A percentile compares a stretch with the other conserved stretches of the same genome.
Evolutionary conservation across 176 grass and related monocot species (phyloP).

Genomic region (Cenchrus purpureus): DNA sequence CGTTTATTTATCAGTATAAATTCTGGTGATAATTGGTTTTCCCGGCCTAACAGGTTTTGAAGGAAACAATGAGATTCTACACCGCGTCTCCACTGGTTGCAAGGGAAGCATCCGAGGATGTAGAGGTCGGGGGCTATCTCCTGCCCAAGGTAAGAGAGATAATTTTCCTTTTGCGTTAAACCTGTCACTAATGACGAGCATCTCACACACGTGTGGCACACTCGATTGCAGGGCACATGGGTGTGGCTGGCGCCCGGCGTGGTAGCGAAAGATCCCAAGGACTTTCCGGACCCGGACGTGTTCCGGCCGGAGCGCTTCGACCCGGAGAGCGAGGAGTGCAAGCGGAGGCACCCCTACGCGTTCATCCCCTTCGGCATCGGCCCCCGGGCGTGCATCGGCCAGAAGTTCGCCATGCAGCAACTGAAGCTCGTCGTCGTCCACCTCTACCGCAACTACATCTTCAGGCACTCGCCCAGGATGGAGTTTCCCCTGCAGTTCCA

Average conservation of each 20-base stretch:
- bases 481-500: constrained; percentile 58
- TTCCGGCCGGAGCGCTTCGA: constrained; percentile 65
- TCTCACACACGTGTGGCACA: no score
- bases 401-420: constrained; percentile 72
- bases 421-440: constrained; percentile 57
- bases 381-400: constrained; percentile 61
- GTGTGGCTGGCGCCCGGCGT: constrained; percentile 67
- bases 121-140: constrained; percentile 59
- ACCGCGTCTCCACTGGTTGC: constrained; percentile 58
- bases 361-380: constrained; percentile 80
- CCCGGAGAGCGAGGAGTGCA: constrained; percentile 50
- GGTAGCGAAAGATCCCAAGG: constrained; percentile 55
- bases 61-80: constrained; percentile 69
- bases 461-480: constrained; percentile 63
- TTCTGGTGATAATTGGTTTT: neutral
- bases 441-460: constrained; percentile 58
- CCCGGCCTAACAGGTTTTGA: constrained; percentile 47
- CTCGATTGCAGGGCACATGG: constrained; percentile 55
- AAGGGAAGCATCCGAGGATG: constrained; percentile 49
- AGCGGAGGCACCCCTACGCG: constrained; percentile 59
- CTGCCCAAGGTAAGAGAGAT: constrained; percentile 41
- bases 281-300: constrained; percentile 53
- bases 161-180: no score
- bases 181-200: no score
- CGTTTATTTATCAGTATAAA: neutral